Conservation (phyloP, 2,329 filamentous ascomycete genomes). For the Paramyrothecium roridum region DNA sequence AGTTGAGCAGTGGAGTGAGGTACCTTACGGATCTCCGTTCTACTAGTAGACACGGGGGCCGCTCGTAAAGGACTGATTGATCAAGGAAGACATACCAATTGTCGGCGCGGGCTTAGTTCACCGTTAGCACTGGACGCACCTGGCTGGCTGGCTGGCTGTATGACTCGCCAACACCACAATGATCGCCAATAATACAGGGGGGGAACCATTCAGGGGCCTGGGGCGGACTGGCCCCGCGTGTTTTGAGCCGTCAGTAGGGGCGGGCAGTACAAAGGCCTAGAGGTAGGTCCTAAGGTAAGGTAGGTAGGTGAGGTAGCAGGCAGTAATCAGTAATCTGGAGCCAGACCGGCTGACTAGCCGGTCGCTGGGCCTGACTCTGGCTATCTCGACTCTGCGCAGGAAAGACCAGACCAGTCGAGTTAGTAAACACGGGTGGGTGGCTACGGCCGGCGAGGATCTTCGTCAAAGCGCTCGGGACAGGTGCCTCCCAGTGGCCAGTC, state of each 20-base stretch:
- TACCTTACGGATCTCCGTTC: background rate
- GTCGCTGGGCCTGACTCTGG: background rate
- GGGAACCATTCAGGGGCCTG: background rate
- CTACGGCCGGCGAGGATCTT: background rate
- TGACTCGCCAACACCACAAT: background rate
- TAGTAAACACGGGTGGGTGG: background rate
- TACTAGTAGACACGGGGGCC: background rate
- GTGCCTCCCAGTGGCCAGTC: background rate
- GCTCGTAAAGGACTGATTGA: background rate
- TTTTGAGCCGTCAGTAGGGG: background rate
- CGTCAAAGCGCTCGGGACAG: background rate
- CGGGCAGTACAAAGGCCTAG: no score
- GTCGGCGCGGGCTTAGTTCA: background rate
- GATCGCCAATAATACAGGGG: background rate
- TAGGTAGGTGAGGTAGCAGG: no score
- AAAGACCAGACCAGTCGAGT: no score
- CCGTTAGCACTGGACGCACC: background rate
- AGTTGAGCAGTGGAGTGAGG: background rate
- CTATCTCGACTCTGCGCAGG: background rate
- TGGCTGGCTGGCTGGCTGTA: background rate
- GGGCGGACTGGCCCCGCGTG: background rate
- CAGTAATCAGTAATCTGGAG: background rate
- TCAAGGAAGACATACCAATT: background rate
- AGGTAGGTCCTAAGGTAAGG: no score
- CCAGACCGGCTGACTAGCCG: background rate